These are phyloP conservation scores for Linnemannia hyalina DNA, from an alignment of 192 early-diverging fungal species.

Conservation along the genomic window DNA sequence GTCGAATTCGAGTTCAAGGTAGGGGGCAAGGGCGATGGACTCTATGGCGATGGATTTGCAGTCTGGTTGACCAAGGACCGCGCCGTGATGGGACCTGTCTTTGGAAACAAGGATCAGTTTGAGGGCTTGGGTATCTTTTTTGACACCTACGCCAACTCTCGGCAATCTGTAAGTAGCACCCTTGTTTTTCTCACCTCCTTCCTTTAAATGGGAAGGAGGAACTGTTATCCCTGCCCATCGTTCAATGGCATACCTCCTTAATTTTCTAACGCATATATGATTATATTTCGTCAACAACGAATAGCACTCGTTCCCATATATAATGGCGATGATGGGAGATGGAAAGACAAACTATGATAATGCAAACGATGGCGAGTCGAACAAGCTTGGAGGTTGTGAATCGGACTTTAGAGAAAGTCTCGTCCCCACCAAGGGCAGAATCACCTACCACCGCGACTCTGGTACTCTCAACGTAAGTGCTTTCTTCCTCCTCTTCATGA, in stretches of 20 bases:
- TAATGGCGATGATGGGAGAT: slow-evolving; percentile 96
- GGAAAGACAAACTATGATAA: slow-evolving; percentile 88
- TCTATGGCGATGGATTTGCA: slow-evolving; percentile 97
- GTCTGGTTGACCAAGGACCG: slow-evolving; percentile 92
- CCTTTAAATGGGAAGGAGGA: background rate
- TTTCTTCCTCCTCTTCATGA: background rate
- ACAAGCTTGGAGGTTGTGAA: slow-evolving; percentile 74
- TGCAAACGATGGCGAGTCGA: slow-evolving; percentile 80
- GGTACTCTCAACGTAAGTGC: slow-evolving; percentile 24
- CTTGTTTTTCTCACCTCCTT: background rate
- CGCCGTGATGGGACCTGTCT: slow-evolving; percentile 80
- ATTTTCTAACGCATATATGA: background rate
- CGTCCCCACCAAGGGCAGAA: slow-evolving; percentile 70
- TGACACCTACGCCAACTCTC: slow-evolving; percentile 94
- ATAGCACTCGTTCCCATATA: slow-evolving; percentile 83
- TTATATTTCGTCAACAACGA: background rate
- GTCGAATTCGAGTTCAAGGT: slow-evolving; percentile 96
- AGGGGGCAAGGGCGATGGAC: slow-evolving; percentile 74
- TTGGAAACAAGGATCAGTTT: slow-evolving; percentile 91
- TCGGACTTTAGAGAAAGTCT: slow-evolving; percentile 82
- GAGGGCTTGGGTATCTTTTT: slow-evolving; percentile 96
- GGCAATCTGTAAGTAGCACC: slow-evolving; percentile 59
- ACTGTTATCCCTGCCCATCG: background rate
- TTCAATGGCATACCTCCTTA: background rate
- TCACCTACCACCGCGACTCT: slow-evolving; percentile 81